Evolutionary conservation across 2,329 filamentous ascomycete genomes (phyloP), one percentile per base, ranked within the genome.

Genomic region (Calycina herbarum): DNA sequence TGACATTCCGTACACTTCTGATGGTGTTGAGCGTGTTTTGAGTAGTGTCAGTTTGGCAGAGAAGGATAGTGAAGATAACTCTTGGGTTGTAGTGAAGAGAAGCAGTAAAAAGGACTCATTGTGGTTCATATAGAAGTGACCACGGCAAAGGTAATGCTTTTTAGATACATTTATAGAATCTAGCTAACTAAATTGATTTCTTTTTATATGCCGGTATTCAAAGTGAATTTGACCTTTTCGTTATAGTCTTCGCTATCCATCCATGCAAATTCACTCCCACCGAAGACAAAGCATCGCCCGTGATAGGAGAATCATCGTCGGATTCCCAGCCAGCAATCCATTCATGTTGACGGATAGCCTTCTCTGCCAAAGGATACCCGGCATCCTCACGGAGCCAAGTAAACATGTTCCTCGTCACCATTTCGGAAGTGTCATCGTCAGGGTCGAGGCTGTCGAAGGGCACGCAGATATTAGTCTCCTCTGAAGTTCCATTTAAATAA

Each of bases 241-340:
- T 69, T 42, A 65, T 64, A 59, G 67, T 65, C 63, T 68, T 70
- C 61, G 62, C 59, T 51, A 71, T 17, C 68, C 67, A 71, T 64
- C 69, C 68, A 64, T 70, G 68, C 11, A 71, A 48, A 61, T 69
- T 69, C 33, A 59, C 66, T 61, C 59, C 68, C 24, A 58, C 64
- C 29, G 64, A 65, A 68, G 66, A 20, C 51, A 59, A 61, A 66
- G 64, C 58, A 27, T 69, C 67, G n/a, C 68, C 67, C 38, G 65
- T 69, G 66, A 69, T 68, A 24, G 62, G 67, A 20, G 13, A 59
- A n/a, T 72, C 71, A 20, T 74, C 73, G 8, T 74, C 73, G 31
- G 61, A 69, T 5, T 74, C 67, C 20, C 74, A 62, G 62, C 74
- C 73, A 8, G 73, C 73, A 51, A 75, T 73, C 74, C 74, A 76